Evolutionary conservation across 2,329 filamentous ascomycete species (phyloP).

Genomic region (Pseudonectria foliicola): DNA sequence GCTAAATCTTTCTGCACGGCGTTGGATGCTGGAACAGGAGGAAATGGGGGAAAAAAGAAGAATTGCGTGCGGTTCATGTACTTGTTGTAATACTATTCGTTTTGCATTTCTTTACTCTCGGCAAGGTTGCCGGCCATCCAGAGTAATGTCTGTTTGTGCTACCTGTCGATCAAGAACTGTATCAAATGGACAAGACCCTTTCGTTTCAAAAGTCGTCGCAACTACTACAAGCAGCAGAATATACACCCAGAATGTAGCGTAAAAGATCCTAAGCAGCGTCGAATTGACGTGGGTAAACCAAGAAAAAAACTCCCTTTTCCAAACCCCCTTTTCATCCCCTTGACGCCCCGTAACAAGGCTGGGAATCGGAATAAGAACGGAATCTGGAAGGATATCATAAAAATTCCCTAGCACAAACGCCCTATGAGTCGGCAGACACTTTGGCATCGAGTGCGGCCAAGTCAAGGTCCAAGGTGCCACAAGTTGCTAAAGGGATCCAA

Average conservation of each 20-base stretch:
- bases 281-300: too few species aligned
- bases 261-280: too few species aligned
- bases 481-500: conserved; percentile 7
- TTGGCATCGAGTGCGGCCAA: conserved; percentile 12
- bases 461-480: conserved; percentile 17
- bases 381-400: conserved; percentile 26
- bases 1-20: conserved; percentile 4
- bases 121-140: too few species aligned
- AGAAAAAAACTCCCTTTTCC: conserved; percentile 3
- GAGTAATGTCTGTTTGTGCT: too few species aligned
- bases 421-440: conserved; percentile 13
- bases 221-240: too few species aligned
- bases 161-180: too few species aligned
- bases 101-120: too few species aligned
- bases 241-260: too few species aligned
- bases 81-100: neutral
- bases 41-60: conserved; percentile 6
- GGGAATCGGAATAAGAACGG: conserved; percentile 9
- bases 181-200: too few species aligned
- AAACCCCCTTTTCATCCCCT: conserved; percentile 1
- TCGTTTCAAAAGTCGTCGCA: too few species aligned
- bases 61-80: conserved; percentile 3
- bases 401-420: conserved; percentile 24
- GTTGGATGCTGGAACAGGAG: conserved; percentile 18
- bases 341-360: conserved; percentile 2